Base-by-base conservation (phyloP, 208 protist genomes). In the Trypanosoma vivax region DNA sequence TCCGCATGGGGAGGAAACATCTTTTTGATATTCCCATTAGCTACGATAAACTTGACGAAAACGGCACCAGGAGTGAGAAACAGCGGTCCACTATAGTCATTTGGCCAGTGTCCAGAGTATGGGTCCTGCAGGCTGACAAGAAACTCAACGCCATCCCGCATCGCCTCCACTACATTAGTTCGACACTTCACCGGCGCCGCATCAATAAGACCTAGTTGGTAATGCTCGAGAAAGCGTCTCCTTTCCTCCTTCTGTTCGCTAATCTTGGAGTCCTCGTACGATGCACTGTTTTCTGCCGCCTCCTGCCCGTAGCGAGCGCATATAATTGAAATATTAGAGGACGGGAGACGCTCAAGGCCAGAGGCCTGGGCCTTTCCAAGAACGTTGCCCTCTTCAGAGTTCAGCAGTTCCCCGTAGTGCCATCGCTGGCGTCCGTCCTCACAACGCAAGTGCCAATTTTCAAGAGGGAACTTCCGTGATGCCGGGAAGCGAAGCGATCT, bases 51-150 rank as follows among this genome's bases (percentile, higher is more conserved):
- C 43, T 80, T 83, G 5, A 76, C 77, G 58, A 98, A 94, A 3
- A 98, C 52, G 10, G 97, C 47, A 21, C 96, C 95, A 31, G 95
- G 77, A 21, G 94, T 78, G 23, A 97, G 83, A 70, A 98, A 98
- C 58, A 96, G 70, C 33, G 94, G 95, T 19, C 97, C 97, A 52
- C 96, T 96, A 79, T 99, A 99, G 64, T 98, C 95, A 70, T 96
- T 96, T 19, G 96, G 87, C 95, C 96, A 99, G 77, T 99, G 96
- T 7, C 96, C 96, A n/a, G 91, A 94, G 57, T 82, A 86, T n/a
- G 87, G 83, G 52, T 91, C 77, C 50, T 96, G 89, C 51, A 96
- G 70, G 27, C 54, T 47, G 18, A 90, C 30, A 3, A 92, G 52
- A 55, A 92, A 95, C 28, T 73, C 56, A 6, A 77, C 56, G 10